phyloP scores from a whole-genome alignment of 768 basidiomycete species.

The Kwoniella sp. region DNA sequence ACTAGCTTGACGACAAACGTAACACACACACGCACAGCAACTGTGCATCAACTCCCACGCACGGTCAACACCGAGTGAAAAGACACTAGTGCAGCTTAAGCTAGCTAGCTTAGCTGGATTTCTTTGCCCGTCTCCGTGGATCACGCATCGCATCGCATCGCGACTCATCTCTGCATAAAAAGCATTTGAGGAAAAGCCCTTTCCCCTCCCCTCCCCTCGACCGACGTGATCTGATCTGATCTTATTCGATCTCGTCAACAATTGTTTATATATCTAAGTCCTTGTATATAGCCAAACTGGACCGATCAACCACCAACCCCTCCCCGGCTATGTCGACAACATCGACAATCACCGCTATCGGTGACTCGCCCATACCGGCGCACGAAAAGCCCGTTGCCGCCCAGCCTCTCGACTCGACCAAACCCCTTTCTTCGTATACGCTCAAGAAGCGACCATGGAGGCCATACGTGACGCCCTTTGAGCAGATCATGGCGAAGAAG shows the following conservation, averaged over 20 bases:
- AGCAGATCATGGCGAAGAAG: constrained; percentile 35
- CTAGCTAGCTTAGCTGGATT: too few relatives aligned
- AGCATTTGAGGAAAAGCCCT: neutral
- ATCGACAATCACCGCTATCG: constrained; percentile 22
- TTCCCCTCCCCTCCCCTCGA: neutral
- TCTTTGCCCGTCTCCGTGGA: neutral
- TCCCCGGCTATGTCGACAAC: constrained; percentile 12
- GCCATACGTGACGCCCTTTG: constrained; percentile 47
- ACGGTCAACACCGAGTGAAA: too few relatives aligned
- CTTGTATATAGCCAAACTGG: neutral
- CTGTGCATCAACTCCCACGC: neutral
- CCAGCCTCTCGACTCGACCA: neutral
- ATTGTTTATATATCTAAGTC: neutral
- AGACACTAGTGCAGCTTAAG: too few relatives aligned
- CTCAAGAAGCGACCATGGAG: constrained; percentile 46
- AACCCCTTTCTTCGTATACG: constrained; percentile 28
- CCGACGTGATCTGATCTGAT: too few relatives aligned
- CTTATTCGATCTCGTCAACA: neutral
- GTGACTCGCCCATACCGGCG: neutral
- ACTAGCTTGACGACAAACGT: neutral
- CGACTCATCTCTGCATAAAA: neutral
- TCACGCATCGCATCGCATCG: neutral
- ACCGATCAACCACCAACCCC: neutral
- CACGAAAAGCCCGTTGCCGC: neutral
- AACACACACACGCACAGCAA: neutral